Percentiles rank a stretch among this genome's conserved stretches.
These are phyloP conservation scores for Westerdykella ornata DNA, from an alignment of 2,329 filamentous ascomycete species.

Conservation along the genomic window DNA sequence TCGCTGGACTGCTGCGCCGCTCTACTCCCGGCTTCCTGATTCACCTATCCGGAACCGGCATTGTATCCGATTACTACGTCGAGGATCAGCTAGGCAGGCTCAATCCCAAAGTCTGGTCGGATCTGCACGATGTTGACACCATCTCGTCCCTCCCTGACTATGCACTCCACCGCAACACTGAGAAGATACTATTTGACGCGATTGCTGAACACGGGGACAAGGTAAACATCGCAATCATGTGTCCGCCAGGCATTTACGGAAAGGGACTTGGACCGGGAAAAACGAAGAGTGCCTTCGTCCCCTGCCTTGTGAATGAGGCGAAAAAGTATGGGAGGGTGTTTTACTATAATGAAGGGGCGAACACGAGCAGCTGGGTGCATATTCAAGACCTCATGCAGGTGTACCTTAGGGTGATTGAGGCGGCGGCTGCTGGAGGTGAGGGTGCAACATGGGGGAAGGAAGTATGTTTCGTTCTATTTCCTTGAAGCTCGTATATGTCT, in stretches of 20 bases:
- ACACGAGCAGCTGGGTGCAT: slow-evolving; percentile 49
- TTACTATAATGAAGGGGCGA: slow-evolving; percentile 51
- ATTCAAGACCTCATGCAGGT: slow-evolving; percentile 55
- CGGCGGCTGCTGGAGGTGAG: slow-evolving; percentile 37
- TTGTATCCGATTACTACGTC: slow-evolving; percentile 43
- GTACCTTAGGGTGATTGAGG: slow-evolving; percentile 50
- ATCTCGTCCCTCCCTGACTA: slow-evolving; percentile 50
- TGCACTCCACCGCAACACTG: slow-evolving; percentile 58
- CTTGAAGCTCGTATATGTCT: neutral
- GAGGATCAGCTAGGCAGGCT: slow-evolving; percentile 20
- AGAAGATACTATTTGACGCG: slow-evolving; percentile 56
- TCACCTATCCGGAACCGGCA: slow-evolving; percentile 51
- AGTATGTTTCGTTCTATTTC: slow-evolving; percentile 4
- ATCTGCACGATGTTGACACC: slow-evolving; percentile 49
- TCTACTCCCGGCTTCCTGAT: slow-evolving; percentile 43
- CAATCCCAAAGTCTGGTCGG: slow-evolving; percentile 48
- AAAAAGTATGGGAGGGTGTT: slow-evolving; percentile 37
- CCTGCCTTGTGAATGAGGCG: slow-evolving; percentile 35
- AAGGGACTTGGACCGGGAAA: slow-evolving; percentile 49
- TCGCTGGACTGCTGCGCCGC: slow-evolving; percentile 45
- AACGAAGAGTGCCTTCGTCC: slow-evolving; percentile 39
- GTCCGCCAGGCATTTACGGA: slow-evolving; percentile 59
- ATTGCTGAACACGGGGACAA: slow-evolving; percentile 35
- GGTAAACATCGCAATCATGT: slow-evolving; percentile 48
- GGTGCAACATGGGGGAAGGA: slow-evolving; percentile 53